Conservation (phyloP, 164 flowering plant species). For the Tetracentron sinense region DNA sequence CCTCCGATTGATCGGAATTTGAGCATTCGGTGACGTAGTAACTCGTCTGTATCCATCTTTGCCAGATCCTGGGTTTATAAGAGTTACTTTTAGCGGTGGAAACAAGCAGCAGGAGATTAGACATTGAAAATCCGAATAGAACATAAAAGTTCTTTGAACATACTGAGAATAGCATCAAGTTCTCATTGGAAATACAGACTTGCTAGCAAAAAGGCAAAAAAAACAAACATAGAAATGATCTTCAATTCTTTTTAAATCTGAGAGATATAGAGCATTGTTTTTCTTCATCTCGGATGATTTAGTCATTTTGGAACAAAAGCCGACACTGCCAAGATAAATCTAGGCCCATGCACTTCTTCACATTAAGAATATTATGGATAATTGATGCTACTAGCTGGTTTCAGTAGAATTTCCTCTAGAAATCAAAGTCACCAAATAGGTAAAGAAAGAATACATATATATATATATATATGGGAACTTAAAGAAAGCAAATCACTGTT, state of each 20-base stretch:
- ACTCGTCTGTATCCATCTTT: conserved; percentile 19
- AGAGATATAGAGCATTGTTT: not conserved
- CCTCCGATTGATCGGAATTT: conserved; percentile 25
- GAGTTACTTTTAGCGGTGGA: not conserved
- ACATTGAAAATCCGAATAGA: not conserved
- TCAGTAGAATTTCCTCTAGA: too few species aligned
- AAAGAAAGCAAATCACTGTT: too few species aligned
- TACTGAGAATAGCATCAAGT: not conserved
- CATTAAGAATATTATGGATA: too few species aligned
- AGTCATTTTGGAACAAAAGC: not conserved
- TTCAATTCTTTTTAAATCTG: too few species aligned
- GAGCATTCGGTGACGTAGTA: conserved; percentile 18
- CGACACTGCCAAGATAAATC: not conserved
- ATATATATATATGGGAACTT: too few species aligned
- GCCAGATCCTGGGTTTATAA: not conserved
- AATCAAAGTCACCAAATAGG: too few species aligned
- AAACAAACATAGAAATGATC: too few species aligned
- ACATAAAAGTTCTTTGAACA: too few species aligned
- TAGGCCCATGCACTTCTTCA: not conserved
- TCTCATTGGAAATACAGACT: not conserved
- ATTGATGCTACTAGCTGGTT: too few species aligned
- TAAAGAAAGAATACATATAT: too few species aligned
- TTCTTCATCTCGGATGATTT: too few species aligned
- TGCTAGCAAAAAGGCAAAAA: too few species aligned
- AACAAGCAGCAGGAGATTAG: not conserved